phyloP scores from a whole-genome alignment of 2,329 filamentous ascomycete species.

The Myriosclerotinia scirpicola region DNA sequence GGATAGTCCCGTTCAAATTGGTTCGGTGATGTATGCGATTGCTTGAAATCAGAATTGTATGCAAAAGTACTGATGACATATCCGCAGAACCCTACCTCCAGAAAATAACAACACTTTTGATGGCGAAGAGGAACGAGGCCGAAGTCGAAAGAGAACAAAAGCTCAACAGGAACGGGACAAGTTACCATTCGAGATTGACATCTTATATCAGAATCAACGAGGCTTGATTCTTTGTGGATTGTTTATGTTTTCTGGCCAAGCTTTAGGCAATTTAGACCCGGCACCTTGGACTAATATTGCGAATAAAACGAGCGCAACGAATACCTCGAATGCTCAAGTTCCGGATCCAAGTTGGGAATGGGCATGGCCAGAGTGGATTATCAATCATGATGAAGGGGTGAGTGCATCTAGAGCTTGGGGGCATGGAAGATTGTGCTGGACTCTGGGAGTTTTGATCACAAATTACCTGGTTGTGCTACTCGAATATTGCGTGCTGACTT shows the following conservation, averaged over 20 bases:
- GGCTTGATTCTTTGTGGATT: conserved; percentile 87
- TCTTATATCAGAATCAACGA: conserved; percentile 94
- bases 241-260: conserved; percentile 83
- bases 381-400: conserved; percentile 72
- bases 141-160: conserved; percentile 23
- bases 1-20: conserved; percentile 8
- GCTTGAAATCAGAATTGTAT: not conserved
- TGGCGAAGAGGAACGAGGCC: conserved; percentile 28
- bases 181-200: conserved; percentile 63
- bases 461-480: not conserved
- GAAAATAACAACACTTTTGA: not conserved
- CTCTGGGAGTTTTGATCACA: not conserved
- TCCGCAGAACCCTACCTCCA: conserved; percentile 15
- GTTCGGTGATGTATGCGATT: conserved; percentile 15
- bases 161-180: conserved; percentile 15
- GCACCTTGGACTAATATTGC: conserved; percentile 78
- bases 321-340: conserved; percentile 82
- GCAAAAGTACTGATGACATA: not conserved
- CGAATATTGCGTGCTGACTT: not conserved
- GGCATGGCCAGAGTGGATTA: conserved; percentile 66
- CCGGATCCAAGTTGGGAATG: conserved; percentile 96
- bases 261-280: conserved; percentile 83
- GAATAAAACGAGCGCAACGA: conserved; percentile 59
- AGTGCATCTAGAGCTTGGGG: not conserved
- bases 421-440: not conserved